Percentiles rank a stretch among this genome's conserved stretches.
Conservation (phyloP, 805 yeast genomes). For the Candida quercuum region DNA sequence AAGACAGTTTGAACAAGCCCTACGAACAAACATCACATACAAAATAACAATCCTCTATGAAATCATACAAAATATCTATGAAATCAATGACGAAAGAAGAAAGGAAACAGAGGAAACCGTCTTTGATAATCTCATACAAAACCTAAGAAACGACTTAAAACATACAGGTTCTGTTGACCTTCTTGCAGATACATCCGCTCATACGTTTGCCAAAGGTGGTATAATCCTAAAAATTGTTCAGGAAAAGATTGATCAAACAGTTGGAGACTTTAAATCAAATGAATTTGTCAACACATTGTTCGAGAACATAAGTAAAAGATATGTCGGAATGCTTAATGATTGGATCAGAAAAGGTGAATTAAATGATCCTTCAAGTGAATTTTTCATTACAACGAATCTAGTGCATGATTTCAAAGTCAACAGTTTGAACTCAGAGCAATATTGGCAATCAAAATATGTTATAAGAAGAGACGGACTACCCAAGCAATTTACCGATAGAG, state of each 20-base stretch:
- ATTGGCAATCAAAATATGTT: slow-evolving; percentile 73
- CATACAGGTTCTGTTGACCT: slow-evolving; percentile 44
- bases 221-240: slow-evolving; percentile 59
- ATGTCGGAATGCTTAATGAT: slow-evolving; percentile 59
- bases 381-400: slow-evolving; percentile 47
- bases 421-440: slow-evolving; percentile 44
- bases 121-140: slow-evolving; percentile 38
- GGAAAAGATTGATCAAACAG: slow-evolving; percentile 44
- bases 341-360: slow-evolving; percentile 78
- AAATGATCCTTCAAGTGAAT: slow-evolving; percentile 78
- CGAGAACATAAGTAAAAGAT: slow-evolving; percentile 54
- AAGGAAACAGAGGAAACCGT: slow-evolving; percentile 26
- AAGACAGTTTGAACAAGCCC: slow-evolving; percentile 48
- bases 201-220: slow-evolving; percentile 73
- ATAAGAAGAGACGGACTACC: slow-evolving; percentile 73
- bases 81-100: slow-evolving; percentile 36
- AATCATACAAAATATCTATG: slow-evolving; percentile 46
- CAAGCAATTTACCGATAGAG: slow-evolving; percentile 49
- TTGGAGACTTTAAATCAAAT: slow-evolving; percentile 59
- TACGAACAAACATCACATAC: slow-evolving; percentile 31
- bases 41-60: slow-evolving; percentile 54
- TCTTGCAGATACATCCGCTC: slow-evolving; percentile 45
- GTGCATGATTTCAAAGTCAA: slow-evolving; percentile 21
- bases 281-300: slow-evolving; percentile 49
- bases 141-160: slow-evolving; percentile 30